Base-by-base conservation (phyloP, 495 filamentous ascomycete genomes). In the Rusavskia elegans region DNA sequence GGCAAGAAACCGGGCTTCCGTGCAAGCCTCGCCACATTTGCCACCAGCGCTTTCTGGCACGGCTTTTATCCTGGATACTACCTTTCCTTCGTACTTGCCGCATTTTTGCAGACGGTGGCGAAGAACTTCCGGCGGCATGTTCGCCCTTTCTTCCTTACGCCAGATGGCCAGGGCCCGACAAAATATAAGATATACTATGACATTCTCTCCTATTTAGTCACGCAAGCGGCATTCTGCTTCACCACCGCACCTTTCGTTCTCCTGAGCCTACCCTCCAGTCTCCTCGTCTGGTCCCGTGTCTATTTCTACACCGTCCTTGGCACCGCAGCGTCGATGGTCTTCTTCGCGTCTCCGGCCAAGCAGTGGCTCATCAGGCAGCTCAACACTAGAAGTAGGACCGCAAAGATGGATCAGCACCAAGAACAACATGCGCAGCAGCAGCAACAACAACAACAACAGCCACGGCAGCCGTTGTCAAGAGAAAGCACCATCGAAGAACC, bases 31-130 rank as follows among this genome's bases (percentile, higher is more conserved):
- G 89, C 88, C 3, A 98, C 92, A 0, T 98, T 98, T 60, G 77
- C 78, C 8, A 97, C 92, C 29, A 89, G 84, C 57, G 92, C 92
- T 1, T 84, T 97, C 63, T 98, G 92, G 92, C 92, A 98, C 64
- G 92, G 92, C 17, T 96, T 97, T 69, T 92, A 92, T 56, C 92
- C 93, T 0, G 92, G 92, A 5, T 98, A 98, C 65, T 97, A 98
- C 65, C 63, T 98, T 46, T 74, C 85, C 9, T 98, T 98, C 55
- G 66, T 96, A 49, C 74, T 95, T 19, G 92, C 86, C 2, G 84
- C 84, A 19, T 86, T 98, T 56, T 74, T 95, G 38, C 92, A 98
- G 65, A 93, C 86, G 3, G 82, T 83, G 29, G 93, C 93, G 10
- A 98, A 98, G 71, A 86, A 94, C 60, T 82, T 82, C 70, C 92